These are phyloP conservation scores for Plasmodiophora brassicae DNA, from an alignment of 208 protist species.

Conservation along the genomic window DNA sequence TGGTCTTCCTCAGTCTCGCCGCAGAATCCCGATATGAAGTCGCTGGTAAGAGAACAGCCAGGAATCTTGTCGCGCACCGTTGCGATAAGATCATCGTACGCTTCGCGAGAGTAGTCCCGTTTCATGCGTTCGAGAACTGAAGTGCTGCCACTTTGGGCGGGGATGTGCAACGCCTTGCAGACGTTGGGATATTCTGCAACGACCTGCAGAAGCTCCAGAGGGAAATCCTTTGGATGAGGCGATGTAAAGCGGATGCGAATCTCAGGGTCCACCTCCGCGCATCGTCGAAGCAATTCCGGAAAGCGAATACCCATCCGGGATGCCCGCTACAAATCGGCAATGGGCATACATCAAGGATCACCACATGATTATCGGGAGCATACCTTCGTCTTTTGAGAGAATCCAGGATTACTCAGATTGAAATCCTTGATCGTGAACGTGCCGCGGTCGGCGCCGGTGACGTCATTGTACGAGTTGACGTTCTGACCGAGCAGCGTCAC, in stretches of 20 bases:
- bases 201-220: constrained; percentile 49
- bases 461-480: constrained; percentile 69
- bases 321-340: not conserved
- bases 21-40: constrained; percentile 48
- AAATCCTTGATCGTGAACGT: not conserved
- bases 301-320: constrained; percentile 49
- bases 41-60: constrained; percentile 31
- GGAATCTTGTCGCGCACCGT: constrained; percentile 29
- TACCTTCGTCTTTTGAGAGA: not conserved
- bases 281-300: constrained; percentile 60
- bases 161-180: constrained; percentile 69
- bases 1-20: constrained; percentile 43
- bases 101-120: constrained; percentile 64
- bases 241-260: constrained; percentile 73
- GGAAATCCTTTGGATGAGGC: constrained; percentile 80
- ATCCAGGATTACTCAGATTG: constrained; percentile 30
- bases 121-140: constrained; percentile 67
- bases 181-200: constrained; percentile 59
- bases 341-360: not conserved
- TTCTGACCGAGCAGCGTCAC: constrained; percentile 76
- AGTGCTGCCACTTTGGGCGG: constrained; percentile 64
- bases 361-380: not conserved
- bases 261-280: constrained; percentile 56
- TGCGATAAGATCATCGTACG: constrained; percentile 31
- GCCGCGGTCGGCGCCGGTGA: not conserved